Percentiles rank a stretch among this genome's conserved stretches.
Evolutionary conservation across 2,329 filamentous ascomycete species (phyloP).

Genomic region (Huntiella decipiens): DNA sequence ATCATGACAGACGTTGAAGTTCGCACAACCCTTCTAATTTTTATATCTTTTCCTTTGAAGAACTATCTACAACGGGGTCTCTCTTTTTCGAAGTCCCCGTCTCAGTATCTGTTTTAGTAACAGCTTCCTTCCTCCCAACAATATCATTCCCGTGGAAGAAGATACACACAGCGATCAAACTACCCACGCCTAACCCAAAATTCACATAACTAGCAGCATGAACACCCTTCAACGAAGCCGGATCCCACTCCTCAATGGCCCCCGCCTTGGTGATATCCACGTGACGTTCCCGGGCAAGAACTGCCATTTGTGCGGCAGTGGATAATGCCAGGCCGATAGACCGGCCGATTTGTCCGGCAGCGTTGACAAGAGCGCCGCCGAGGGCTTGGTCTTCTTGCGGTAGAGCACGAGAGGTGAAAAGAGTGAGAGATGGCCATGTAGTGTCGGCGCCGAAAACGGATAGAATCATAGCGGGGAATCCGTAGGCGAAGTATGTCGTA

Average conservation of each 20-base stretch:
- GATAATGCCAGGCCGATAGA: conserved; percentile 46
- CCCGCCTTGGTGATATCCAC: conserved; percentile 26
- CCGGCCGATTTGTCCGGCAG: conserved; percentile 44
- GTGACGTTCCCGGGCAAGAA: conserved; percentile 31
- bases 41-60: no score
- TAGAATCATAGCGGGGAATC: conserved; percentile 46
- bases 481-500: conserved; percentile 49
- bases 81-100: no score
- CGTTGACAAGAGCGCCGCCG: conserved; percentile 49
- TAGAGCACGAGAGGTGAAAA: conserved; percentile 45
- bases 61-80: no score
- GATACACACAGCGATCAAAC: conserved; percentile 25
- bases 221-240: conserved; percentile 27
- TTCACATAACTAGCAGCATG: conserved; percentile 34
- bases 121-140: conserved; percentile 19
- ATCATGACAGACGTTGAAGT: no score
- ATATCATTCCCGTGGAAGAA: conserved; percentile 34
- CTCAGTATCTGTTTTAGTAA: no score
- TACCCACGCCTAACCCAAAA: conserved; percentile 26
- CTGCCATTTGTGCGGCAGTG: conserved; percentile 44
- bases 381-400: conserved; percentile 46
- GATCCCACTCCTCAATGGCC: conserved; percentile 24
- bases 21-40: no score
- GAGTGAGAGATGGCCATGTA: conserved; percentile 43
- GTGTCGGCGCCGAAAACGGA: conserved; percentile 48